Base-by-base conservation (phyloP, 2,329 filamentous ascomycete species). In the Trichoderma hamatum region DNA sequence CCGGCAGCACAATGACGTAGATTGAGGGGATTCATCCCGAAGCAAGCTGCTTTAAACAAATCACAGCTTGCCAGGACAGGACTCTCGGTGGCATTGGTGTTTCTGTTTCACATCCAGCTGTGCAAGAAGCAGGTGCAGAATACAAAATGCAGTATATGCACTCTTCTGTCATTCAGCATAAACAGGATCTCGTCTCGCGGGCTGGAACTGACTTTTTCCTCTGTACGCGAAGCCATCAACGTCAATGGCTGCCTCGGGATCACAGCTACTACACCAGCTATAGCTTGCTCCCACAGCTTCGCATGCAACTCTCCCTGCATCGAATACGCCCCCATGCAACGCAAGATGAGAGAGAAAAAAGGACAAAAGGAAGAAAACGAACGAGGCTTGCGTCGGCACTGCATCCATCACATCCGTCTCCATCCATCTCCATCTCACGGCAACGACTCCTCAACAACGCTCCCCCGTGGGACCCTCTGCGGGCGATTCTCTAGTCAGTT, bases 1-100 rank as follows among this genome's bases (percentile, higher is more conserved):
- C 39, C 51, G 39, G 30, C 32, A 60, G 68, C 54, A 46, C 52
- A 65, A 69, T 69, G 68, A 69, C 68, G 68, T 69, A 65, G 43
- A 26, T 55, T 28, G 39, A 62, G 61, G 54, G 36, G 32, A 14
- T 9, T 49, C 32, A 52, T 62, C 28, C 4, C 39, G 16, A 62
- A 52, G 52, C 39, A 62, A 58, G 52, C 39, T 56, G 51, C 19
- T 11, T 60, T n/a, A 26, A 34, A n/a, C 28, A 39, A 28, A 39
- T 19, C 46, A 62, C 59, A 26, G 43, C 39, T 30, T 51, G 30
- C 59, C 2, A 34, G 39, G 43, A 21, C n/a, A 26, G 28, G n/a
- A n/a, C n/a, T n/a, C n/a, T n/a, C n/a, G n/a, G 19, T 19, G 39
- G 39, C 39, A 30, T 9, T 34, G n/a, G 32, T 64, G 61, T 39